Evolutionary conservation across 768 basidiomycete genomes (phyloP).

Genomic region (Suillus subluteus): DNA sequence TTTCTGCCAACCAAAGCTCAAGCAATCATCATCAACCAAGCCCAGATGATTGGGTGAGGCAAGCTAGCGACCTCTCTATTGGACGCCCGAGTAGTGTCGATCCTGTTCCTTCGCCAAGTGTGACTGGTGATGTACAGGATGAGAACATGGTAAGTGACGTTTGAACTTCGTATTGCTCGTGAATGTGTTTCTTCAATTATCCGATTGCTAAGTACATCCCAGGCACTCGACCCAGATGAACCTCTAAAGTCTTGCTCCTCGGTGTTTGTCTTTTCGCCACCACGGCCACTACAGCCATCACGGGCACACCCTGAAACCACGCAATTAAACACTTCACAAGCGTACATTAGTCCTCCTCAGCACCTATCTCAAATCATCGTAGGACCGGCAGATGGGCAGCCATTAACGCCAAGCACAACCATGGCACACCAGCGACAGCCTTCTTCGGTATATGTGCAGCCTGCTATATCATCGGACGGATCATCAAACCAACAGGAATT

Average conservation of each 20-base stretch:
- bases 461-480: conserved; percentile 30
- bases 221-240: conserved; percentile 9
- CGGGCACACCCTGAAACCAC: conserved; percentile 27
- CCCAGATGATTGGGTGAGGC: conserved; percentile 78
- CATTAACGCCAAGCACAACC: background rate
- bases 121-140: conserved; percentile 33
- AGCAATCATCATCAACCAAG: conserved; percentile 37
- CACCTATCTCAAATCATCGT: background rate
- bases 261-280: conserved; percentile 11
- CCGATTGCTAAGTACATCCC: background rate
- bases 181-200: background rate
- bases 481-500: conserved; percentile 18
- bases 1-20: conserved; percentile 20
- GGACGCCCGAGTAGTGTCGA: conserved; percentile 45
- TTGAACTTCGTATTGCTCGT: conserved; percentile 1
- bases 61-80: conserved; percentile 69
- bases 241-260: background rate
- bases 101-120: conserved; percentile 4
- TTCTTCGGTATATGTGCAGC: conserved; percentile 34
- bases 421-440: conserved; percentile 14
- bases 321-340: conserved; percentile 26
- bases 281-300: conserved; percentile 7
- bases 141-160: conserved; percentile 47
- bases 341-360: conserved; percentile 8
- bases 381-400: background rate